Base-by-base conservation (phyloP, 73 alveolate genomes). In the Paramecium sonneborni region DNA sequence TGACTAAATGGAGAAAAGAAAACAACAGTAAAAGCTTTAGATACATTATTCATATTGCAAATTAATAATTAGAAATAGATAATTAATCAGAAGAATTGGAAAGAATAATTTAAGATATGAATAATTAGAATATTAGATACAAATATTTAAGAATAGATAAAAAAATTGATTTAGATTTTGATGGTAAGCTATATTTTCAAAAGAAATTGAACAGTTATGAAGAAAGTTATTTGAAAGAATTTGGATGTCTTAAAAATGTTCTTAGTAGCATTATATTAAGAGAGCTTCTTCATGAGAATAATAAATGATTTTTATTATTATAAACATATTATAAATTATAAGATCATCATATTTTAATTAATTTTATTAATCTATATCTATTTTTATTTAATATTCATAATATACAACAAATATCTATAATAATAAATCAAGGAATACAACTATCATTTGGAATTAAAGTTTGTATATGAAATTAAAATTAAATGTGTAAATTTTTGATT, bases 31-130 rank as follows among this genome's bases (percentile, higher is more conserved):
- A 94, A 41, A 92, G 97, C 37, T 88, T 91, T 55, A 95, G 97
- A 96, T 85, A 92, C 58, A 57, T 97, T 57, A 96, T 96, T 92
- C 99, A 97, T 91, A 93, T 97, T 56, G 96, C 97, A 39, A 98
- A 96, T 84, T 89, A 96, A 46, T 97, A 98, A 58, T 52, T 52
- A 18, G 30, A 52, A 52, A 3, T 18, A 52, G 68, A 52, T 5
- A 52, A 52, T 52, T 6, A 52, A 52, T 52, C 68, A 52, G 68
- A 52, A 5, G 68, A 52, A 8, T 52, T 52, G 8, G 68, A 52
- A n/a, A 1, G 7, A 0, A 52, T 52, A 18, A 18, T 52, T 18
- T n/a, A 62, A n/a, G 84, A 62, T 23, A 62, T 62, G 48, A 62
- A 62, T 62, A 12, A 9, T 2, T 23, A 32, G 24, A 26, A 26